Conservation (phyloP, 768 basidiomycete genomes). For the Macrolepiota albuminosa region DNA sequence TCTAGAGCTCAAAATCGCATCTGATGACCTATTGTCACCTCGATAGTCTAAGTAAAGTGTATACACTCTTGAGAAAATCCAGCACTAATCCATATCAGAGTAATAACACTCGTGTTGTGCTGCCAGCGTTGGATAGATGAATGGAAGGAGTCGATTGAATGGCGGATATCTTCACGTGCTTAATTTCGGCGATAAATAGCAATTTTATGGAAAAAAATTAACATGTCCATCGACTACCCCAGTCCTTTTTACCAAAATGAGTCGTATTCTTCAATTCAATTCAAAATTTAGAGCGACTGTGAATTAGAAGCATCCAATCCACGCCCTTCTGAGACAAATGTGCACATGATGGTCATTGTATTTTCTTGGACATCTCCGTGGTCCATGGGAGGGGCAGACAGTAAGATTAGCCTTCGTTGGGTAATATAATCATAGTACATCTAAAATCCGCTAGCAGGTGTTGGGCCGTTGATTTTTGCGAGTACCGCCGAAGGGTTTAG, state of each 20-base stretch:
- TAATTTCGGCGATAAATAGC: neutral
- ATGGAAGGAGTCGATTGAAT: neutral
- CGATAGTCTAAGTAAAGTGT: neutral
- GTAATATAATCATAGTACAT: neutral
- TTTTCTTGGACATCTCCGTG: conserved; percentile 8
- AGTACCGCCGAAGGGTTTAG: neutral
- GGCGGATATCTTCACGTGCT: neutral
- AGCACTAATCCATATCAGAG: neutral
- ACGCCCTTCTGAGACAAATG: neutral
- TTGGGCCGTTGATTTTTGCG: neutral
- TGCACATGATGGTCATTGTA: neutral
- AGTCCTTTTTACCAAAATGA: neutral
- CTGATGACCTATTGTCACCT: neutral
- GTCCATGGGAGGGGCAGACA: neutral
- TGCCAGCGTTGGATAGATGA: neutral
- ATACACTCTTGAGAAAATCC: neutral
- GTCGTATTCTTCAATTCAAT: neutral
- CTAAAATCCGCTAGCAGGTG: neutral
- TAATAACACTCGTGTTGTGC: neutral
- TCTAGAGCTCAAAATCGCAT: neutral
- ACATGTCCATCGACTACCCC: neutral
- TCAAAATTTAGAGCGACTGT: neutral
- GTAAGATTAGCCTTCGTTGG: neutral
- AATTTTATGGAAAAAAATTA: neutral
- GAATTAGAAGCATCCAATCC: neutral